Evolutionary conservation across 805 yeast species (phyloP).

Genomic region (Spathaspora hagerdaliae): DNA sequence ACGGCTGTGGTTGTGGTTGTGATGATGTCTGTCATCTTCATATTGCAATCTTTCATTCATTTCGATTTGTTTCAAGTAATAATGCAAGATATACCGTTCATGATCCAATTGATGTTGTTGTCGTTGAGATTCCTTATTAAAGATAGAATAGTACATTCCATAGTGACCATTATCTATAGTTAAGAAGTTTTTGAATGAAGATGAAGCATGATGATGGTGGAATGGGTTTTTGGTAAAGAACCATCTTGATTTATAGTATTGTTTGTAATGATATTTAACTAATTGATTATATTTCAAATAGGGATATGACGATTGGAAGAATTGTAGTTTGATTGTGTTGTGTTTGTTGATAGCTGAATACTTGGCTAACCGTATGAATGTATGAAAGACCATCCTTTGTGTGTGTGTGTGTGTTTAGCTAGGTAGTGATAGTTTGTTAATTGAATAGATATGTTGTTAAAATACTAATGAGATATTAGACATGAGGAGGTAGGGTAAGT

Average conservation of each 20-base stretch:
- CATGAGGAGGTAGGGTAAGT: background rate
- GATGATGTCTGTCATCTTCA: background rate
- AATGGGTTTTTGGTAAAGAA: slow-evolving; percentile 10
- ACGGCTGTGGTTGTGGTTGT: background rate
- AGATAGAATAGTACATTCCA: slow-evolving; percentile 38
- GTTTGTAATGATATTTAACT: background rate
- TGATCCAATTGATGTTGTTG: slow-evolving; percentile 6
- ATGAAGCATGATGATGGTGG: slow-evolving; percentile 10
- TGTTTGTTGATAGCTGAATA: slow-evolving; percentile 4
- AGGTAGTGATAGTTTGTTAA: slow-evolving; percentile 35
- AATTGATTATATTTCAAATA: slow-evolving; percentile 6
- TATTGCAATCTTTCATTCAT: slow-evolving; percentile 1
- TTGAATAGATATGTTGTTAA: background rate
- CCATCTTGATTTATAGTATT: slow-evolving; percentile 9
- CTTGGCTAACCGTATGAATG: slow-evolving; percentile 7
- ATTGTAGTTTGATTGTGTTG: slow-evolving; percentile 8
- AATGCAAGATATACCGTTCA: slow-evolving; percentile 4
- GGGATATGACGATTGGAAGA: slow-evolving; percentile 15
- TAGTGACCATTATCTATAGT: slow-evolving; percentile 38
- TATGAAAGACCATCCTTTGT: slow-evolving; percentile 3
- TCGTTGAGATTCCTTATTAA: slow-evolving; percentile 27
- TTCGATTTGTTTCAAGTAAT: slow-evolving; percentile 4
- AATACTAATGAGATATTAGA: background rate
- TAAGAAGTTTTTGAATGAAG: slow-evolving; percentile 19
- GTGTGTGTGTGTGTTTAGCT: background rate